A percentile compares a stretch with the other conserved stretches of the same genome.
Conservation (phyloP, 2,329 filamentous ascomycete genomes). For the Cytospora piceicola region DNA sequence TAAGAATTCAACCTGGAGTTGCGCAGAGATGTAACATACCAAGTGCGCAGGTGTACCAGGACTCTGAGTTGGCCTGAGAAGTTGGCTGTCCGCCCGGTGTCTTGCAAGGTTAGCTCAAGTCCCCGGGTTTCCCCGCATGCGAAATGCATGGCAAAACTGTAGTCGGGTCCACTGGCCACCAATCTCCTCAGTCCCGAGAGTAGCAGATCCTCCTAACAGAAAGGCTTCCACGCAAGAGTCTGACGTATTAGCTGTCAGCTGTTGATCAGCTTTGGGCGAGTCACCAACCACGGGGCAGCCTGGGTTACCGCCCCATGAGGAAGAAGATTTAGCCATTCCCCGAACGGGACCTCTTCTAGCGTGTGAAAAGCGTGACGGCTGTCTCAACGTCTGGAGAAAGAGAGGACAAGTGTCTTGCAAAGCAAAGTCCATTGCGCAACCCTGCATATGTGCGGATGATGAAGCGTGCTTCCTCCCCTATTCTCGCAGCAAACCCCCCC, state of each 20-base stretch:
- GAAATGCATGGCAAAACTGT: neutral
- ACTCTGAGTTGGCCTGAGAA: neutral
- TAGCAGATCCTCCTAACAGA: constrained; percentile 10
- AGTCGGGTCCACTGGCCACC: neutral
- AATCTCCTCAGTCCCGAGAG: constrained; percentile 17
- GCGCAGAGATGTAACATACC: neutral
- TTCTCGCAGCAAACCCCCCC: neutral
- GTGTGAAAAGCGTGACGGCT: neutral
- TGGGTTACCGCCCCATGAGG: neutral
- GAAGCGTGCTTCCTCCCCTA: constrained; percentile 4
- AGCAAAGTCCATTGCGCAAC: neutral
- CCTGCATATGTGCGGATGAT: neutral
- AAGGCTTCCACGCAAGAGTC: neutral
- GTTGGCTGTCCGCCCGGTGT: neutral
- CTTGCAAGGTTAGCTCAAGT: neutral
- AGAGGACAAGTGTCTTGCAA: neutral
- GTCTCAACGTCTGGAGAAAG: constrained; percentile 10
- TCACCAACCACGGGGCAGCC: neutral
- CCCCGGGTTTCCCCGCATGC: neutral
- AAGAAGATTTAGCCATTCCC: constrained; percentile 9
- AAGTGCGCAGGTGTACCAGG: no score
- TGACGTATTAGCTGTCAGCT: constrained; percentile 14
- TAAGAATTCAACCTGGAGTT: constrained; percentile 27
- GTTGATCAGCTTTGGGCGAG: constrained; percentile 6
- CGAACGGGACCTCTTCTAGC: constrained; percentile 10